Evolutionary conservation across 139 green algal genomes (phyloP).

Genomic region (Yamagishiella unicocca): DNA sequence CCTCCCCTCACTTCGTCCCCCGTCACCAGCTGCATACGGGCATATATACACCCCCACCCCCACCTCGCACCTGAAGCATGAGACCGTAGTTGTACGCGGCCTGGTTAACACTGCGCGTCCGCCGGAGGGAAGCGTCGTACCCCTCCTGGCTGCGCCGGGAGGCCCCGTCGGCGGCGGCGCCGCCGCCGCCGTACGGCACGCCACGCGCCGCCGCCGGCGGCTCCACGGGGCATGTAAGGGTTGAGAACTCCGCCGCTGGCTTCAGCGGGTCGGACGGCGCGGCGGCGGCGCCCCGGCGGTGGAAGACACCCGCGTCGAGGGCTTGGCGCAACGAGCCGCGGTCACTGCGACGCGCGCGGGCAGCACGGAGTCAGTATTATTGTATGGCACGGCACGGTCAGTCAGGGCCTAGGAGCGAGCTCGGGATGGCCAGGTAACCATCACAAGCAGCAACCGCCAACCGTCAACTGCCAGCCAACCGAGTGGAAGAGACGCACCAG

Average conservation of each 20-base stretch:
- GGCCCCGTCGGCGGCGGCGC: background rate
- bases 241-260: background rate
- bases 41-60: too few relatives aligned
- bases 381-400: too few relatives aligned
- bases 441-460: too few relatives aligned
- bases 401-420: too few relatives aligned
- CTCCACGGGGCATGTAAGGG: background rate
- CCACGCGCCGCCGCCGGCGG: background rate
- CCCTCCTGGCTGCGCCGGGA: background rate
- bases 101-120: background rate
- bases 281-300: background rate
- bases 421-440: too few relatives aligned
- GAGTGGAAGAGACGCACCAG: constrained; percentile 9
- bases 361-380: too few relatives aligned
- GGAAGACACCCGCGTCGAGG: constrained; percentile 8
- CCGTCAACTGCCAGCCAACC: too few relatives aligned
- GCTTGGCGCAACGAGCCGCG: constrained; percentile 27
- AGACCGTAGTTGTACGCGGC: constrained; percentile 25
- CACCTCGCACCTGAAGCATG: constrained; percentile 36
- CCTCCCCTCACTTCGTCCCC: too few relatives aligned
- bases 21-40: too few relatives aligned
- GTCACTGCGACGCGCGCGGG: background rate
- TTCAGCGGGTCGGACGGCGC: background rate
- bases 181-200: background rate
- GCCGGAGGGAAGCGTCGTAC: background rate